phyloP scores from a whole-genome alignment of 257 asterid genomes.

The Ophiorrhiza pumila region DNA sequence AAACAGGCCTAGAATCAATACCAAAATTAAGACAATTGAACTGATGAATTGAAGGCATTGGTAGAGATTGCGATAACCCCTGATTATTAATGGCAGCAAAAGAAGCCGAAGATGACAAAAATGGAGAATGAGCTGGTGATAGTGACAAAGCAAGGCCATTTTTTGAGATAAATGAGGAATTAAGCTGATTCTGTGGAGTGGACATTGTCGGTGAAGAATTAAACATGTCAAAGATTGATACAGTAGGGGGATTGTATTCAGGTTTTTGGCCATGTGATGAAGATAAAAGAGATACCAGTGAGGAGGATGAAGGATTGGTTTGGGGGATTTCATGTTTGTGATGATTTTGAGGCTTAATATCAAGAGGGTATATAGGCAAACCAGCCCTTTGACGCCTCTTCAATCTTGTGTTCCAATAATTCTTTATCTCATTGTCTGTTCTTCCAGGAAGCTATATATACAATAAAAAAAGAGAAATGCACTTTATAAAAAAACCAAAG shows the following conservation, averaged over 20 bases:
- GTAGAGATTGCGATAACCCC: conserved; percentile 19
- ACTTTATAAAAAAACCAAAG: neutral
- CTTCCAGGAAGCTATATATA: conserved; percentile 60
- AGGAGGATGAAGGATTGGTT: conserved; percentile 19
- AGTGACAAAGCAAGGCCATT: conserved; percentile 35
- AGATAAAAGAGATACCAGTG: conserved; percentile 29
- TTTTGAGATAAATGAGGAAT: conserved; percentile 4
- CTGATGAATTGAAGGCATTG: conserved; percentile 24
- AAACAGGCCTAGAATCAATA: conserved; percentile 5
- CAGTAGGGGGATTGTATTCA: conserved; percentile 8
- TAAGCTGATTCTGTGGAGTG: neutral
- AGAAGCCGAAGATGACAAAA: conserved; percentile 13
- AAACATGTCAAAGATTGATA: conserved; percentile 23
- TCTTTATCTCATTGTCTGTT: conserved; percentile 69
- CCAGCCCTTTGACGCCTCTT: conserved; percentile 66
- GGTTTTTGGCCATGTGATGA: conserved; percentile 20
- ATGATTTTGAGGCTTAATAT: conserved; percentile 16
- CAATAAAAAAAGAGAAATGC: neutral
- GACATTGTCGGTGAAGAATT: conserved; percentile 14
- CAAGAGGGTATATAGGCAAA: conserved; percentile 56
- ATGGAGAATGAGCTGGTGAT: conserved; percentile 26
- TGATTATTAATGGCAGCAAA: conserved; percentile 18
- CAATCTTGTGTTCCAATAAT: conserved; percentile 72
- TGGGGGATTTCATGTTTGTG: conserved; percentile 9
- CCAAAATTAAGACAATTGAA: conserved; percentile 24